Evolutionary conservation across 2,329 filamentous ascomycete genomes (phyloP).

Genomic region (Penicillium digitatum): DNA sequence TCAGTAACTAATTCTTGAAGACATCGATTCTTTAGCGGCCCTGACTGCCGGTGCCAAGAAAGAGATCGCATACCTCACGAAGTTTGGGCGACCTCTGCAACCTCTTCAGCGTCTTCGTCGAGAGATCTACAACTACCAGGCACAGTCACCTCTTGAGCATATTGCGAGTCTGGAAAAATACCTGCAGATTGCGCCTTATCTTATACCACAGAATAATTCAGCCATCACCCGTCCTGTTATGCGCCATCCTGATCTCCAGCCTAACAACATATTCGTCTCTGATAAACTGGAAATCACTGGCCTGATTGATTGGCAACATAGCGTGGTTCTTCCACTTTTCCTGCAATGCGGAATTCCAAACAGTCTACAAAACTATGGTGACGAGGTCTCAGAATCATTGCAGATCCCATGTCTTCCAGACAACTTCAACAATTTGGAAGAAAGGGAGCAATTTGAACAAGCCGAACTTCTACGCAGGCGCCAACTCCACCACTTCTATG

Average conservation of each 20-base stretch:
- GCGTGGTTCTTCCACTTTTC: not conserved
- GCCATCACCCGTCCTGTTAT: not conserved
- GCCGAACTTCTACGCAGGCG: not conserved
- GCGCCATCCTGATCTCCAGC: not conserved
- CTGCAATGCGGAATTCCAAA: not conserved
- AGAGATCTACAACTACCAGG: not conserved
- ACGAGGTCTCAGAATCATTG: not conserved
- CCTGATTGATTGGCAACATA: not conserved
- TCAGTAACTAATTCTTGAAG: not conserved
- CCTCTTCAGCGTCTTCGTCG: not conserved
- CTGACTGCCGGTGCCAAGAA: not conserved
- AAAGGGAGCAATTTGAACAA: not conserved
- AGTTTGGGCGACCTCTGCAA: not conserved
- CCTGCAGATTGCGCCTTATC: not conserved
- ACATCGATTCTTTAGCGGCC: not conserved
- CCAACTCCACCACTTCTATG: not conserved
- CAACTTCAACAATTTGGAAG: not conserved
- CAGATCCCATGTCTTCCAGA: not conserved
- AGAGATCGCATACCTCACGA: not conserved
- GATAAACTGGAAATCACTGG: not conserved
- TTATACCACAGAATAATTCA: not conserved
- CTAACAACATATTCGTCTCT: not conserved
- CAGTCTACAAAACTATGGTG: not conserved
- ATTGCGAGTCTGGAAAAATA: not conserved
- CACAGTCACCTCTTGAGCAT: not conserved